Conservation (phyloP, 2,329 filamentous ascomycete species). For the Phyllachora maydis region DNA sequence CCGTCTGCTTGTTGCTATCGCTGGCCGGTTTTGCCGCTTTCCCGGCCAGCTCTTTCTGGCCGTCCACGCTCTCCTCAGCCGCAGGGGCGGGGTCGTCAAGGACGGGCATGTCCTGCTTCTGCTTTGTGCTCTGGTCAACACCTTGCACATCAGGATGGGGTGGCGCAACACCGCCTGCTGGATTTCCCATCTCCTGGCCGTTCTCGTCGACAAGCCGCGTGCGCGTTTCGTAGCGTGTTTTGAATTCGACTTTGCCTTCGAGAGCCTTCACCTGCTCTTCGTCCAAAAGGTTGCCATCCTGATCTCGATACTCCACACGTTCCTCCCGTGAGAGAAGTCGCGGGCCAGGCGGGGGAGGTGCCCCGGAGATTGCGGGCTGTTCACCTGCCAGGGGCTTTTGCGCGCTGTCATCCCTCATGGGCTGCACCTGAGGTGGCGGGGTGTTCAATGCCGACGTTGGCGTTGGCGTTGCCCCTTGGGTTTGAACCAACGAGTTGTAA, state of each 20-base stretch:
- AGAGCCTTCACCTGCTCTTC: slow-evolving; percentile 67
- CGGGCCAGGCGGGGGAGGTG: slow-evolving; percentile 25
- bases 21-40: slow-evolving; percentile 39
- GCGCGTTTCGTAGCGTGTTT: slow-evolving; percentile 89
- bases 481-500: slow-evolving; percentile 15
- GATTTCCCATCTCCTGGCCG: slow-evolving; percentile 51
- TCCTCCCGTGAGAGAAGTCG: slow-evolving; percentile 43
- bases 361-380: slow-evolving; percentile 18
- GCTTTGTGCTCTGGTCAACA: slow-evolving; percentile 17
- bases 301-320: slow-evolving; percentile 83
- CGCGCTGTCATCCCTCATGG: slow-evolving; percentile 4
- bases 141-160: slow-evolving; percentile 42
- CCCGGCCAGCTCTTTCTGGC: slow-evolving; percentile 34
- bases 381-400: slow-evolving; percentile 5
- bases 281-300: slow-evolving; percentile 75
- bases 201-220: slow-evolving; percentile 63
- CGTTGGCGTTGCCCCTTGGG: slow-evolving; percentile 6
- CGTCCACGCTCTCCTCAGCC: slow-evolving; percentile 30
- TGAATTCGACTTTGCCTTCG: slow-evolving; percentile 84
- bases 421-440: slow-evolving; percentile 4
- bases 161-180: slow-evolving; percentile 26
- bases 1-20: slow-evolving; percentile 34
- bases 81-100: slow-evolving; percentile 16
- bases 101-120: slow-evolving; percentile 26
- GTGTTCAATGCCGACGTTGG: slow-evolving; percentile 5